Conservation (phyloP, 1,284 basidiomycete genomes). For the Tremellales sp. region DNA sequence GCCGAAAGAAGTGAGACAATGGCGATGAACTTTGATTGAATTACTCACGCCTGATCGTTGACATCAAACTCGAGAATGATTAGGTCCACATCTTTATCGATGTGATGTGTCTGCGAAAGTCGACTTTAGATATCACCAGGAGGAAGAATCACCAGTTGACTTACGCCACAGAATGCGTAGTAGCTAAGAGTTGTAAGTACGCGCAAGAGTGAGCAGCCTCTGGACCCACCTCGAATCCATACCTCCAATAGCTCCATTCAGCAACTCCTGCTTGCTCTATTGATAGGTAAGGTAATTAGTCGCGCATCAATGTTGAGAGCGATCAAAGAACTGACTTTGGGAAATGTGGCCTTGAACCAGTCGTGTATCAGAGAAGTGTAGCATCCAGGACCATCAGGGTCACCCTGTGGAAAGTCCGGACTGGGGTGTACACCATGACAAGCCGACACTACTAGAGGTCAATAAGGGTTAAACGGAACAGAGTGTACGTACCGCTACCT, state of each 20-base stretch:
- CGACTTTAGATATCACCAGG: background rate
- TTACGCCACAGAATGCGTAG: conserved; percentile 47
- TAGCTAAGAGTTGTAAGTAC: conserved; percentile 20
- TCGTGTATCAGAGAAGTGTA: conserved; percentile 37
- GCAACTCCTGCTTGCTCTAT: conserved; percentile 24
- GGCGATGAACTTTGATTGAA: background rate
- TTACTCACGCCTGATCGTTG: conserved; percentile 45
- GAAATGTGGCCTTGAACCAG: conserved; percentile 41
- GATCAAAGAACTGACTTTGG: conserved; percentile 18
- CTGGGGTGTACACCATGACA: conserved; percentile 45
- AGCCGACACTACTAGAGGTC: conserved; percentile 35
- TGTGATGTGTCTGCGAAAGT: conserved; percentile 40
- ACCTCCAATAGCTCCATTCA: conserved; percentile 47
- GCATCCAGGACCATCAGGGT: conserved; percentile 45
- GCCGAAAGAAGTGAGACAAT: background rate
- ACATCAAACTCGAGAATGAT: conserved; percentile 49
- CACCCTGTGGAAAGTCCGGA: conserved; percentile 39
- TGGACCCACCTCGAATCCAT: conserved; percentile 41
- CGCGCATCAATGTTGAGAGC: background rate
- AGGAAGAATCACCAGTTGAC: conserved; percentile 4
- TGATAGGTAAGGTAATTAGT: background rate
- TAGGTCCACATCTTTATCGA: conserved; percentile 42
- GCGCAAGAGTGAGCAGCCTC: background rate
- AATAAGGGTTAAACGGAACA: conserved; percentile 4
- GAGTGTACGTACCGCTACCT: conserved; percentile 39